Evolutionary conservation across 306 rosid genomes (phyloP), one percentile per base, ranked within the genome.

Genomic region (Prunus davidiana): DNA sequence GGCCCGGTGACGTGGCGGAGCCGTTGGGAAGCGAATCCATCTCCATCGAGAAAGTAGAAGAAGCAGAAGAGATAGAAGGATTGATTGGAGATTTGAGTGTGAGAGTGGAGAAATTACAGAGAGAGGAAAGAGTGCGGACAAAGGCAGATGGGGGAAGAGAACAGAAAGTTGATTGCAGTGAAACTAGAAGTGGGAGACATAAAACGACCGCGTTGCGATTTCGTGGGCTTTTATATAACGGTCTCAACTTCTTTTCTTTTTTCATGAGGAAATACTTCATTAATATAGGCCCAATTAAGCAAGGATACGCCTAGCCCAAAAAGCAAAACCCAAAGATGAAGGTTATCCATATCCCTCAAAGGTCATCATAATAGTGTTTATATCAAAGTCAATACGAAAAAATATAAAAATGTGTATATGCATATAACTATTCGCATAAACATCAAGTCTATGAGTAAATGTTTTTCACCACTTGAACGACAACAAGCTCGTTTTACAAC

Each of bases 21-120:
- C 98, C 97, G 81, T 95, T 79, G 72, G 83, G 76, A 60, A 81
- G 81, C 63, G 91, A 52, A 73, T 87, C 88, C 83, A 87, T 86
- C 46, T 87, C 91, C 87, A 80, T 75, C 1, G 68, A 22, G 27
- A 50, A 55, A 12, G 68, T 63, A 38, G 19, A 52, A 41, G 62
- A 38, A 38, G 43, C 41, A 32, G 14, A 25, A 28, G 47, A 60
- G 83, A 49, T 64, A 5, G 64, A 80, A n/a, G 30, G 20, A 65
- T 2, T 32, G 52, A 8, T 69, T 20, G 76, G 49, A 12, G 27
- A 63, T 19, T 58, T 19, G 67, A 8, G 47, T 0, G 68, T 43
- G 69, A 25, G 56, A n/a, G 64, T 71, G n/a, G 50, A 71, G 16
- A 7, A 25, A 43, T 61, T 55, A 72, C 7, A n/a, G 6, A 71